These are phyloP conservation scores for Globomyces pollinis-pini DNA, from an alignment of 192 early-diverging fungal species.

Conservation along the genomic window DNA sequence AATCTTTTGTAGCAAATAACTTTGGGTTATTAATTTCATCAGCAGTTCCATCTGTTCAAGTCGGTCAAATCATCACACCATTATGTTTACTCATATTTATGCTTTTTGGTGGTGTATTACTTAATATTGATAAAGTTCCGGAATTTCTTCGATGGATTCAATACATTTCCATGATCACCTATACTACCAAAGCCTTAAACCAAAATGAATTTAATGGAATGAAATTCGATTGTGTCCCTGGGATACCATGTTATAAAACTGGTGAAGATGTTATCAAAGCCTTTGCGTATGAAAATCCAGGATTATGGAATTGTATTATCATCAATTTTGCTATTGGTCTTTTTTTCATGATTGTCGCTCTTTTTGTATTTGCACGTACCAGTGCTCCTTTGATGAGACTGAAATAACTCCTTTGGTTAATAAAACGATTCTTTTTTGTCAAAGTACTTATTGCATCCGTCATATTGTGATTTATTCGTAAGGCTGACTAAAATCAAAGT, in stretches of 20 bases:
- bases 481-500: too few relatives aligned
- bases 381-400: slow-evolving; percentile 18
- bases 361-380: slow-evolving; percentile 16
- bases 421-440: not conserved
- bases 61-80: slow-evolving; percentile 39
- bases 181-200: slow-evolving; percentile 33
- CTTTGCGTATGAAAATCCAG: slow-evolving; percentile 7
- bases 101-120: slow-evolving; percentile 35
- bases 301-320: slow-evolving; percentile 16
- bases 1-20: slow-evolving; percentile 20
- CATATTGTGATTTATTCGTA: too few relatives aligned
- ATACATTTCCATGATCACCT: slow-evolving; percentile 36
- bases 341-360: slow-evolving; percentile 13
- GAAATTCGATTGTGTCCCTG: slow-evolving; percentile 16
- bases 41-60: slow-evolving; percentile 28
- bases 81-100: slow-evolving; percentile 35
- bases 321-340: slow-evolving; percentile 16
- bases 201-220: slow-evolving; percentile 43
- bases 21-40: slow-evolving; percentile 32
- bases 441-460: too few relatives aligned
- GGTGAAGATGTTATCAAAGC: slow-evolving; percentile 11
- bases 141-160: slow-evolving; percentile 30
- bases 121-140: slow-evolving; percentile 28
- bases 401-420: slow-evolving; percentile 10
- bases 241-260: slow-evolving; percentile 12